Conservation (phyloP, 148 eudicot species). For the Mesembryanthemum crystallinum region DNA sequence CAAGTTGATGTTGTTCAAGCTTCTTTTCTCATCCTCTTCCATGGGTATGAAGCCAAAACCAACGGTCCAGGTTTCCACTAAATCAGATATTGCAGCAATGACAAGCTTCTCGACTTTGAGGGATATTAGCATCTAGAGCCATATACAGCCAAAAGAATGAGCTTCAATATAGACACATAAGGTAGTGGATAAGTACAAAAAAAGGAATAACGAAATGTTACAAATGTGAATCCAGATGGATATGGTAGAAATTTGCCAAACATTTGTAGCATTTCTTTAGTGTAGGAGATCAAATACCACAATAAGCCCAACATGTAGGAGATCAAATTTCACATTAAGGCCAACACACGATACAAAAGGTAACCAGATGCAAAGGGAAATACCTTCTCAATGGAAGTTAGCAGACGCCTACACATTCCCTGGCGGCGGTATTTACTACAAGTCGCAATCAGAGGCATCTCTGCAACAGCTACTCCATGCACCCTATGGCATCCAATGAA, state of each 20-base stretch:
- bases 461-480: conserved; percentile 88
- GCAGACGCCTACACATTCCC: conserved; percentile 86
- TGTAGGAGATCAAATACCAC: not conserved
- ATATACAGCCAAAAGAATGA: conserved; percentile 16
- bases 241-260: not conserved
- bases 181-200: not conserved
- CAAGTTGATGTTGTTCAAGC: conserved; percentile 61
- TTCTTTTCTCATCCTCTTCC: conserved; percentile 61
- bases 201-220: not conserved
- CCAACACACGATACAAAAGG: not conserved
- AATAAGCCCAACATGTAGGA: not conserved
- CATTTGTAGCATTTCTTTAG: not conserved
- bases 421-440: conserved; percentile 85
- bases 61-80: conserved; percentile 85
- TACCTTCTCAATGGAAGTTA: conserved; percentile 80
- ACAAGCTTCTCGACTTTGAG: conserved; percentile 87
- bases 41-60: conserved; percentile 85
- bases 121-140: conserved; percentile 70
- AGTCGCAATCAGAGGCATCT: conserved; percentile 95
- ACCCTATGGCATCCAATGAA: conserved; percentile 48
- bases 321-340: not conserved
- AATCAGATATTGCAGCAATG: conserved; percentile 70
- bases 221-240: not conserved
- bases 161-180: not conserved
- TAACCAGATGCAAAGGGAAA: conserved; percentile 5